Percentiles rank a stretch among this genome's conserved stretches.
These are phyloP conservation scores for Suillus fuscotomentosus DNA, from an alignment of 768 basidiomycete species.

Conservation along the genomic window DNA sequence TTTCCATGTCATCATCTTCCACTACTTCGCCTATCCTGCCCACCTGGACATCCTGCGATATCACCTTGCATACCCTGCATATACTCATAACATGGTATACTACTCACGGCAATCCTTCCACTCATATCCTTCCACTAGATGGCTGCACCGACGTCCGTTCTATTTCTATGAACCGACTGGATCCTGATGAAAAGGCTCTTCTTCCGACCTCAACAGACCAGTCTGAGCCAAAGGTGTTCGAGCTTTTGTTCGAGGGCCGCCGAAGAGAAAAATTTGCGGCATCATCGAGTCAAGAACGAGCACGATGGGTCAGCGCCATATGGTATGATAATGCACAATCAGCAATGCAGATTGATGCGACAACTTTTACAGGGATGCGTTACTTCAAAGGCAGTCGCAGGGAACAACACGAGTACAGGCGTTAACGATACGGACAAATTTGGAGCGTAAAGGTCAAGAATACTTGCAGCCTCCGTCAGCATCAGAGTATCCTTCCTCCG, in stretches of 20 bases:
- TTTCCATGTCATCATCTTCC: slow-evolving; percentile 33
- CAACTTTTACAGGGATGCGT: slow-evolving; percentile 49
- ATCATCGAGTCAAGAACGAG: slow-evolving; percentile 57
- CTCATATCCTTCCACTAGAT: slow-evolving; percentile 47
- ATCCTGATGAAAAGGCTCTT: slow-evolving; percentile 40
- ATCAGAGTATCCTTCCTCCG: slow-evolving; percentile 20
- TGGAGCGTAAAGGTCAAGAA: slow-evolving; percentile 4
- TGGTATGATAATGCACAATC: slow-evolving; percentile 45
- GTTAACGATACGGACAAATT: slow-evolving; percentile 19
- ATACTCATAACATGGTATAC: slow-evolving; percentile 51
- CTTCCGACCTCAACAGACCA: slow-evolving; percentile 37
- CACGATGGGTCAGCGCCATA: slow-evolving; percentile 72
- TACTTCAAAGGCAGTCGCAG: slow-evolving; percentile 31
- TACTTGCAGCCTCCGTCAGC: slow-evolving; percentile 12
- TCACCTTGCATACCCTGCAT: slow-evolving; percentile 34
- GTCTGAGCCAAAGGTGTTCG: slow-evolving; percentile 56
- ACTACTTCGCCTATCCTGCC: slow-evolving; percentile 28
- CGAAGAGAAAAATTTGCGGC: slow-evolving; percentile 62
- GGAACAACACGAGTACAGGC: neutral
- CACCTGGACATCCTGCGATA: slow-evolving; percentile 51
- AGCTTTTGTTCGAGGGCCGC: slow-evolving; percentile 56
- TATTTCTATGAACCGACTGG: slow-evolving; percentile 41
- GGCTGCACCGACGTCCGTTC: slow-evolving; percentile 67
- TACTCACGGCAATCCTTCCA: slow-evolving; percentile 36
- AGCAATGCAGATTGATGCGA: neutral